Evolutionary conservation across 331 rosid species (phyloP), one percentile per base, ranked within the genome.

Genomic region (Pyracantha coccinea): DNA sequence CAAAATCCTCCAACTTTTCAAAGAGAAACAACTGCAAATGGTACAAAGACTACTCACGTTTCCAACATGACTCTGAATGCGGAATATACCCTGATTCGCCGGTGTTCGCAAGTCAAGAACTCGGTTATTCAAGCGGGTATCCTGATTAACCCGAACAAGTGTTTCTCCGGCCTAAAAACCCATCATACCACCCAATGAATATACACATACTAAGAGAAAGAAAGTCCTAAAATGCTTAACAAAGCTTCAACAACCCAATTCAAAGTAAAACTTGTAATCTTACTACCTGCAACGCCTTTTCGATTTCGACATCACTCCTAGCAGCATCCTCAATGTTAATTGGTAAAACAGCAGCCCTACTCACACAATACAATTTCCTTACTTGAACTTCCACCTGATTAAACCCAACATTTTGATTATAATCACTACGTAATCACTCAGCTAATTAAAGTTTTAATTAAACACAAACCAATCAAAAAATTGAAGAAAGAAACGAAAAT

Each of bases 111-210:
- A 3, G 72, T 95, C 99, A 29, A 95, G 80, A 13, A 92, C 97
- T 79, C 99, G 83, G 68, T 69, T 68, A 69, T 92, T 92, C 82
- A 95, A 71, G 2, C 99, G 90, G 1, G 99, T 95, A 71, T 95
- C 99, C 89, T 92, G 99, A 87, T 92, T 90, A 33, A 95, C 99
- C 9, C 96, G 91, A 69, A 90, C 97, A 41, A 90, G 90, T 62
- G 86, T 89, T 35, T 92, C 97, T 44, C 97, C 99, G 38, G 88
- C 96, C 97, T 92, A 85, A 75, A 85, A 77, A 61, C 59, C 58
- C 73, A 78, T 58, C 62, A 75, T 23, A 78, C 6, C 17, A 78
- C 3, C 71, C n/a, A 44, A 53, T 76, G 64, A 79, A 60, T 38
- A 83, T 29, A 41, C 69, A 80, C 41, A 58, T 23, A 38, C 47